A percentile compares a stretch with the other conserved stretches of the same genome.
Evolutionary conservation across 257 asterid species (phyloP).

Genomic region (Jasminum sambac): DNA sequence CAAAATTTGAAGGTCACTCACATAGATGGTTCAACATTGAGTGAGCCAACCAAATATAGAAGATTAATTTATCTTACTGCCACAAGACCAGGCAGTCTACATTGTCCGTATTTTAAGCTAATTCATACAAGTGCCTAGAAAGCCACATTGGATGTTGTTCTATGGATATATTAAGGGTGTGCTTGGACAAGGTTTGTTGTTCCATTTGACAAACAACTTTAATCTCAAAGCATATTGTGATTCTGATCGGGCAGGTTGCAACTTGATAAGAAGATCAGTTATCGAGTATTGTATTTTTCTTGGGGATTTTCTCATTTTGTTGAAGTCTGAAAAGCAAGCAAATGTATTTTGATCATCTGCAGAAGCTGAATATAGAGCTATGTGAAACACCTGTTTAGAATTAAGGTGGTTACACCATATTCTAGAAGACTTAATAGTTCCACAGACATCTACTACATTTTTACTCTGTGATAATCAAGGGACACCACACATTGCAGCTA

Average conservation of each 20-base stretch:
- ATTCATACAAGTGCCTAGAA: not conserved
- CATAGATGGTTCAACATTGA: not conserved
- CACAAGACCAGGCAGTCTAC: no score
- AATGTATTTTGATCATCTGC: not conserved
- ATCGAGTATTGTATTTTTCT: no score
- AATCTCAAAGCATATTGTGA: not conserved
- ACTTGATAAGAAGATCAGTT: not conserved
- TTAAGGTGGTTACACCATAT: no score
- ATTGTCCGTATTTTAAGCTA: not conserved
- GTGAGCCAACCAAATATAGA: no score
- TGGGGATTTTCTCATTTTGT: not conserved
- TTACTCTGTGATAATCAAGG: no score
- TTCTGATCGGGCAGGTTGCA: not conserved
- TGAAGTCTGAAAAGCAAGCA: not conserved
- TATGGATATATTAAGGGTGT: not conserved
- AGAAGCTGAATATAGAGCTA: not conserved
- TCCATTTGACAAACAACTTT: no score
- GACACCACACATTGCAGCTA: not conserved
- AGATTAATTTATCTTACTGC: not conserved
- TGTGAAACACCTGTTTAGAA: not conserved
- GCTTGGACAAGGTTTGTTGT: not conserved
- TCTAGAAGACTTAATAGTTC: no score
- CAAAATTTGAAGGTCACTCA: no score
- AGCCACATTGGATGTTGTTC: not conserved
- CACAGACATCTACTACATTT: not conserved